phyloP scores from a whole-genome alignment of 2,329 filamentous ascomycete genomes.

The Fusarium verrucosum region DNA sequence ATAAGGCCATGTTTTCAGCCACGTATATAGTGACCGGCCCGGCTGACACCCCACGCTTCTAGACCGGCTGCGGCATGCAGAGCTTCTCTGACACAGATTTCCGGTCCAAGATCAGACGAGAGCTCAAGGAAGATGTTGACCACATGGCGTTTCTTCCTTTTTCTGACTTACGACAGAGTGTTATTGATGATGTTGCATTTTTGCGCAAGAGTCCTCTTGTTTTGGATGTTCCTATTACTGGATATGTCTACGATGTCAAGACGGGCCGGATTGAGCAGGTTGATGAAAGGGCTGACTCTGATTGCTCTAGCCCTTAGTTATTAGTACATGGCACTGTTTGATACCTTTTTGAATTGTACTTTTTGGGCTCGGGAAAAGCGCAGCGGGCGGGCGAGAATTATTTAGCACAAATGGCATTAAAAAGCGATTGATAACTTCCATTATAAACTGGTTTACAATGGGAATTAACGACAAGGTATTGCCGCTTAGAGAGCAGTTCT shows the following conservation, averaged over 20 bases:
- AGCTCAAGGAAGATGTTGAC: slow-evolving; percentile 63
- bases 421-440: background rate
- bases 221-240: slow-evolving; percentile 69
- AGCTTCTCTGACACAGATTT: slow-evolving; percentile 71
- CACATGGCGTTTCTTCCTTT: slow-evolving; percentile 73
- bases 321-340: background rate
- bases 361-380: background rate
- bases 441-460: background rate
- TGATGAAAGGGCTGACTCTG: slow-evolving; percentile 20
- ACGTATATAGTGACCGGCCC: slow-evolving; percentile 22
- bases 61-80: slow-evolving; percentile 66
- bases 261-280: slow-evolving; percentile 64
- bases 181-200: slow-evolving; percentile 71
- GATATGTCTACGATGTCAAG: slow-evolving; percentile 83
- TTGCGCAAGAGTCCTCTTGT: slow-evolving; percentile 69
- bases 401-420: background rate
- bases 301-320: slow-evolving; percentile 21
- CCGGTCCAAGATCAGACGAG: slow-evolving; percentile 64
- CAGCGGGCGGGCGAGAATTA: background rate
- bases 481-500: too few relatives aligned
- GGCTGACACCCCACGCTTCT: slow-evolving; percentile 28
- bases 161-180: slow-evolving; percentile 68
- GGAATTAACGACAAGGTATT: background rate
- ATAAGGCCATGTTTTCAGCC: slow-evolving; percentile 1
- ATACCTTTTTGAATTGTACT: background rate